Evolutionary conservation across 2,329 filamentous ascomycete species (phyloP).

Genomic region (Trichoderma gracile): DNA sequence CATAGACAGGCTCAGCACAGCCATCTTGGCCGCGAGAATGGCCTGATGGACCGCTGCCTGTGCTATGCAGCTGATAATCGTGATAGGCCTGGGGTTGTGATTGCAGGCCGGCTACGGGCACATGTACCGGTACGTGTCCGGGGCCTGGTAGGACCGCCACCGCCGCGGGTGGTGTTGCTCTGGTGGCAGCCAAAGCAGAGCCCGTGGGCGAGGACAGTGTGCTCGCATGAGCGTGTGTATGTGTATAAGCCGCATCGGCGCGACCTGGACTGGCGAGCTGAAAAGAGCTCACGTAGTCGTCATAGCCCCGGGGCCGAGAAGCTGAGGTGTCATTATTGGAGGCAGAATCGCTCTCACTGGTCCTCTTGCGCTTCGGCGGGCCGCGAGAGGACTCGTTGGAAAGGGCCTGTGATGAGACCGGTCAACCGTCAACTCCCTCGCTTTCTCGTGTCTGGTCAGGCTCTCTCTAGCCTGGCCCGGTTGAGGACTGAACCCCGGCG

Average conservation of each 20-base stretch:
- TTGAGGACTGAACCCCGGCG: conserved; percentile 19
- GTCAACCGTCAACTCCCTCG: conserved; percentile 22
- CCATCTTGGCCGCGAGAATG: not conserved
- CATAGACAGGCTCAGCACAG: conserved; percentile 4
- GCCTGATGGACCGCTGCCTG: conserved; percentile 7
- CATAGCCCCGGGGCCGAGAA: not conserved
- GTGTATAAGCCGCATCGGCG: not conserved
- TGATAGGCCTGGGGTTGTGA: conserved; percentile 19
- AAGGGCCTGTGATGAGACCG: conserved; percentile 17
- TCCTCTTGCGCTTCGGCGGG: conserved; percentile 21
- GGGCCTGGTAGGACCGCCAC: conserved; percentile 1
- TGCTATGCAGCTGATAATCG: conserved; percentile 20
- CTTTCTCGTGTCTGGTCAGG: not conserved
- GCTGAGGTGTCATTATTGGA: not conserved
- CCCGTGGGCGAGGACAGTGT: not conserved
- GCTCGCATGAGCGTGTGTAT: too few species aligned
- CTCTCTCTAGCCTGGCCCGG: conserved; percentile 8
- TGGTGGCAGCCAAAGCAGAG: not conserved
- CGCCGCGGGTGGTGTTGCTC: not conserved
- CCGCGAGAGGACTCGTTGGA: not conserved
- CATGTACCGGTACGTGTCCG: conserved; percentile 4
- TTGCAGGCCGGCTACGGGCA: conserved; percentile 9
- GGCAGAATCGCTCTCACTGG: not conserved
- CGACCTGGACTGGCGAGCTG: not conserved
- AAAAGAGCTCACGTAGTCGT: not conserved